Evolutionary conservation across 306 rosid species (phyloP).

Genomic region (Prunus mongolica): DNA sequence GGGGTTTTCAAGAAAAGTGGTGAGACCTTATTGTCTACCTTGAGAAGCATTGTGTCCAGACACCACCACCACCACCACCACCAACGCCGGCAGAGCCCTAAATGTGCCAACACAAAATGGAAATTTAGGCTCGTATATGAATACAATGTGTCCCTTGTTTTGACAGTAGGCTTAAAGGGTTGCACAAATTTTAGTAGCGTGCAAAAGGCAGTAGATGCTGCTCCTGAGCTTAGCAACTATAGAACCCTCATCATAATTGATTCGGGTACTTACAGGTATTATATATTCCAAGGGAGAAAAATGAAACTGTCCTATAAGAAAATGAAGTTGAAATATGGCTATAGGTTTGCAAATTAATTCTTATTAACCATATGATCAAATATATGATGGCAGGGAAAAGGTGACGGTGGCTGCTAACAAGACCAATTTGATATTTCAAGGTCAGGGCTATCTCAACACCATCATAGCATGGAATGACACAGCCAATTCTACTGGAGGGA

Average conservation of each 20-base stretch:
- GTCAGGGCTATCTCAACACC: conserved; percentile 65
- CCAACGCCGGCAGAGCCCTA: conserved; percentile 19
- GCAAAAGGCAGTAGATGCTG: conserved; percentile 71
- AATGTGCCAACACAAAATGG: conserved; percentile 45
- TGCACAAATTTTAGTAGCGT: conserved; percentile 62
- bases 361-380: neutral
- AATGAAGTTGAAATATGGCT: neutral
- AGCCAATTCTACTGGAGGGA: conserved; percentile 74
- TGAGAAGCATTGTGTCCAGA: conserved; percentile 31
- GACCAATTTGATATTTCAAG: conserved; percentile 69
- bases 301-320: neutral
- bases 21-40: conserved; percentile 33
- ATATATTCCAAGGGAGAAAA: neutral
- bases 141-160: conserved; percentile 46
- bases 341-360: neutral
- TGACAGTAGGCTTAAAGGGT: conserved; percentile 59
- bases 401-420: conserved; percentile 56
- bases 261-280: conserved; percentile 42
- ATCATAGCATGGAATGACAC: conserved; percentile 77
- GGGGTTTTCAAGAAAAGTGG: conserved; percentile 36
- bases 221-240: conserved; percentile 44
- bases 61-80: conserved; percentile 27
- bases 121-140: conserved; percentile 33
- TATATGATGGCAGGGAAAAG: conserved; percentile 54
- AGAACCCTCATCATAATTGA: conserved; percentile 58